Evolutionary conservation across 495 filamentous ascomycete species (phyloP).

Genomic region (Aspergillus homomorphus): DNA sequence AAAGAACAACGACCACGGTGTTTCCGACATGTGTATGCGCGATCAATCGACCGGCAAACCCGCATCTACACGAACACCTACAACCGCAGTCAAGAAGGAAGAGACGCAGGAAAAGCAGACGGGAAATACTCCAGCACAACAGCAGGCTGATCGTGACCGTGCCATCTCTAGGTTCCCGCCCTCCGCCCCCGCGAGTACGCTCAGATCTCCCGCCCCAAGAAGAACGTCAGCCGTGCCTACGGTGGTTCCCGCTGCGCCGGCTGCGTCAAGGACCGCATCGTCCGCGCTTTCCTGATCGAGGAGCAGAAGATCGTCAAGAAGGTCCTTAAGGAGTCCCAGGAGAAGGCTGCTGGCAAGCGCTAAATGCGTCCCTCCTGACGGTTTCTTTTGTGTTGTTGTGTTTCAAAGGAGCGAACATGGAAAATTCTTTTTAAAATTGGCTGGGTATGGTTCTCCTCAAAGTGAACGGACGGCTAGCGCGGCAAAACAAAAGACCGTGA

Average conservation of each 20-base stretch:
- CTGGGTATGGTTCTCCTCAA: constrained; percentile 25
- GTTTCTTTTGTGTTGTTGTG: constrained; percentile 35
- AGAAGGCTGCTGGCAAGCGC: constrained; percentile 61
- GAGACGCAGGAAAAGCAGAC: not conserved
- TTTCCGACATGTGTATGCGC: constrained; percentile 1
- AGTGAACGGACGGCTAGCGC: constrained; percentile 27
- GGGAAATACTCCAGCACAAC: constrained; percentile 1
- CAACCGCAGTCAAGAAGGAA: too few species aligned
- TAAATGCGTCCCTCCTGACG: constrained; percentile 38
- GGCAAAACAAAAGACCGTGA: constrained; percentile 15
- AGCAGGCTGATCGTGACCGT: constrained; percentile 22
- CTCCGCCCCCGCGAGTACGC: constrained; percentile 97
- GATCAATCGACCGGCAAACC: not conserved
- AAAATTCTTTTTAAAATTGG: constrained; percentile 32
- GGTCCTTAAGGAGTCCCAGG: constrained; percentile 92
- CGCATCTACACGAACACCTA: too few species aligned
- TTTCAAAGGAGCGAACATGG: constrained; percentile 39
- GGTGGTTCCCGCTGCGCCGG: constrained; percentile 97
- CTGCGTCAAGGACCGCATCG: constrained; percentile 96
- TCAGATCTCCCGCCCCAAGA: constrained; percentile 93
- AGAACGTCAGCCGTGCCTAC: constrained; percentile 97
- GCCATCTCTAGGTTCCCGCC: constrained; percentile 71
- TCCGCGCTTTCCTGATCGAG: constrained; percentile 97
- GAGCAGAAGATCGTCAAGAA: constrained; percentile 99
- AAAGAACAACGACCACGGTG: not conserved